Evolutionary conservation across 345 rosid genomes (phyloP).

Genomic region (Brassica cretica): DNA sequence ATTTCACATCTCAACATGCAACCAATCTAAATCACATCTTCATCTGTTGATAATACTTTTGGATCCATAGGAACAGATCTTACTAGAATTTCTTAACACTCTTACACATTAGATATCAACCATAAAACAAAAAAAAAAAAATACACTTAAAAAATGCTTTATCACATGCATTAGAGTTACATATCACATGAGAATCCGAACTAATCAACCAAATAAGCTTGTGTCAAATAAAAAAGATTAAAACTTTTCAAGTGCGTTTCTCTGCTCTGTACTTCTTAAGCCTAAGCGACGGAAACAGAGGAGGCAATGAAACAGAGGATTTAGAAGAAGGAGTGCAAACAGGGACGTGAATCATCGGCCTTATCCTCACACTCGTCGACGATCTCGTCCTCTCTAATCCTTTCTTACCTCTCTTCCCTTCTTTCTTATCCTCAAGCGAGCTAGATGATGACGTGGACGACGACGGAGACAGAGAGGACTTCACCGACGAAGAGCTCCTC

Average conservation of each 20-base stretch:
- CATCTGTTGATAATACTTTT: slow-evolving; percentile 3
- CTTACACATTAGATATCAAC: slow-evolving; percentile 8
- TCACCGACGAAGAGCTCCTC: slow-evolving; percentile 33
- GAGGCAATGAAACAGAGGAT: slow-evolving; percentile 52
- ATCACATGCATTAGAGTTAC: slow-evolving; percentile 27
- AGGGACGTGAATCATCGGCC: slow-evolving; percentile 87
- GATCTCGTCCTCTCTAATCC: slow-evolving; percentile 79
- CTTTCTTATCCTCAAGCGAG: slow-evolving; percentile 49
- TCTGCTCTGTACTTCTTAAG: slow-evolving; percentile 62
- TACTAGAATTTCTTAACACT: slow-evolving; percentile 16
- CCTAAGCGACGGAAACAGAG: slow-evolving; percentile 52
- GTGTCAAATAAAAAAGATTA: background rate
- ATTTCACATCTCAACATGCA: slow-evolving; percentile 25
- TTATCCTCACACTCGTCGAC: slow-evolving; percentile 62
- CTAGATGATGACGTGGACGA: slow-evolving; percentile 72
- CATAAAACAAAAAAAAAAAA: background rate
- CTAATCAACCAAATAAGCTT: slow-evolving; percentile 22
- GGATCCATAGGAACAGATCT: background rate
- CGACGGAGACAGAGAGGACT: slow-evolving; percentile 49
- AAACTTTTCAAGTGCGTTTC: slow-evolving; percentile 38
- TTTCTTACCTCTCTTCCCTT: slow-evolving; percentile 62
- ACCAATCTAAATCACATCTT: slow-evolving; percentile 18
- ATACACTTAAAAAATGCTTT: background rate
- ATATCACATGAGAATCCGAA: slow-evolving; percentile 4
- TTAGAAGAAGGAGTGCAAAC: slow-evolving; percentile 62